Conservation (phyloP, 306 rosid genomes). For the Acacia melanoxylon region DNA sequence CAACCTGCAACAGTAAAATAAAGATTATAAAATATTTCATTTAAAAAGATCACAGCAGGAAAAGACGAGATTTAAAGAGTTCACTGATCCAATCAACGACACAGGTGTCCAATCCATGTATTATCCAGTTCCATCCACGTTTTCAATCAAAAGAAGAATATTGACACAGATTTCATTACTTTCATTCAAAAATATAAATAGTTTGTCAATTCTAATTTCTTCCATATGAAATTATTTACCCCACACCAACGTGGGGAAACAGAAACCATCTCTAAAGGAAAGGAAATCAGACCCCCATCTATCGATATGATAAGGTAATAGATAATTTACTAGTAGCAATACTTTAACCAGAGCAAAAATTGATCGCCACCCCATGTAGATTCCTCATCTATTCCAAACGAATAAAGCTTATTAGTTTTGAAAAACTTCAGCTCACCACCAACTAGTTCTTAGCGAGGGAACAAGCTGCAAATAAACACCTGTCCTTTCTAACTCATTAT, state of each 20-base stretch:
- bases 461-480: not conserved
- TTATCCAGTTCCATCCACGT: not conserved
- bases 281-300: not conserved
- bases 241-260: not conserved
- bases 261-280: not conserved
- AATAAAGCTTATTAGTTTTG: not conserved
- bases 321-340: not conserved
- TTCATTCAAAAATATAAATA: not conserved
- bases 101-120: not conserved
- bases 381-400: not conserved
- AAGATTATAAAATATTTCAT: not conserved
- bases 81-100: not conserved
- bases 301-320: not conserved
- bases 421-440: not conserved
- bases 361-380: not conserved
- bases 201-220: slow-evolving; percentile 5
- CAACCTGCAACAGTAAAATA: slow-evolving; percentile 54
- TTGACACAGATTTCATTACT: not conserved
- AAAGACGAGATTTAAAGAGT: not conserved
- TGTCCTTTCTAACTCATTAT: not conserved
- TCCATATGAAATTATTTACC: not conserved
- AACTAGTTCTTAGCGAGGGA: not conserved
- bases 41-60: not conserved
- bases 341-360: not conserved
- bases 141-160: not conserved